Conservation (phyloP, 2,329 filamentous ascomycete species). For the Elsinoe batatas region DNA sequence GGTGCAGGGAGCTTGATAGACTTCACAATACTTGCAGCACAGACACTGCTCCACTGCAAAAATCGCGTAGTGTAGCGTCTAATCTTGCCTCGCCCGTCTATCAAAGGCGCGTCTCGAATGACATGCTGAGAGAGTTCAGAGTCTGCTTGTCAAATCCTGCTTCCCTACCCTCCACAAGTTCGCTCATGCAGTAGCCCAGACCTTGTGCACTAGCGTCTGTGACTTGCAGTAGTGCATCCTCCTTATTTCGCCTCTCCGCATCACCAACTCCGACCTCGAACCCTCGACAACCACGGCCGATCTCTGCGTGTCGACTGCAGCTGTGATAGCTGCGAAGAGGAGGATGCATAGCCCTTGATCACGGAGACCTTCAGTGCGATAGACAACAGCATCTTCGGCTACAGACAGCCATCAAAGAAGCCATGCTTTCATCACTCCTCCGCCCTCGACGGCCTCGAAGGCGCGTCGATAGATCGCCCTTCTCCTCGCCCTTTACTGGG, state of each 20-base stretch:
- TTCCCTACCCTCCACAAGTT: neutral
- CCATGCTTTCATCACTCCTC: conserved; percentile 30
- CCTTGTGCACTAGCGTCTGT: neutral
- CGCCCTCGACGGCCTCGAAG: conserved; percentile 25
- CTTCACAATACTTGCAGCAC: neutral
- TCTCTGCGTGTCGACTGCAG: neutral
- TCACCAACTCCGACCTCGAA: neutral
- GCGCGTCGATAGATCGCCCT: conserved; percentile 19
- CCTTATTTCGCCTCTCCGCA: conserved; percentile 7
- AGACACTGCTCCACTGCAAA: neutral
- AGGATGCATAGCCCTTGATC: neutral
- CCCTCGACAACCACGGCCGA: neutral
- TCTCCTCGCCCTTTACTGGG: conserved; percentile 15
- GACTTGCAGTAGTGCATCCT: conserved; percentile 4
- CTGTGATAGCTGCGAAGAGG: neutral
- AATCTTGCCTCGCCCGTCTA: neutral
- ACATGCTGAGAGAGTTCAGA: neutral
- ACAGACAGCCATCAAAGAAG: neutral
- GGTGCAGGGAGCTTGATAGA: neutral
- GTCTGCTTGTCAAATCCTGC: conserved; percentile 3
- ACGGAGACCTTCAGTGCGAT: neutral
- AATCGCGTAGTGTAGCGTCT: neutral
- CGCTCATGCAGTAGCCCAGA: neutral
- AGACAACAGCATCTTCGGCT: neutral
- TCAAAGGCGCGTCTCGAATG: neutral